Evolutionary conservation across 108 stramenopile species (phyloP), one percentile per base, ranked within the genome.

Genomic region (Nitzschia sp.): DNA sequence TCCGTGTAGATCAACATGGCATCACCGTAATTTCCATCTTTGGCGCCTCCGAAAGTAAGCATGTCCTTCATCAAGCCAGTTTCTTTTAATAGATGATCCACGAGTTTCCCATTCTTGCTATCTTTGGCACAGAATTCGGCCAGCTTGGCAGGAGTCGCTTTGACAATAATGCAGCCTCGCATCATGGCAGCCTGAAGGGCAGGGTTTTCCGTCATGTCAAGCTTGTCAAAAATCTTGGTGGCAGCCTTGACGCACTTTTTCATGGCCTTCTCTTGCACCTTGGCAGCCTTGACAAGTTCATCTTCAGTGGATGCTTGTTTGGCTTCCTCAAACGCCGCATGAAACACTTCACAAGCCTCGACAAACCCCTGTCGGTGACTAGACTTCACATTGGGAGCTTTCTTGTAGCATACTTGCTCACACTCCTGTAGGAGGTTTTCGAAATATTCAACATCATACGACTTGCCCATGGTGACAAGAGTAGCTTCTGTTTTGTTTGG

Each of bases 31-130:
- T 69, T 66, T 7, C 75, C 78, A 34, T 41, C 58, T 26, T 57
- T 72, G 46, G 76, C 64, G n/a, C 78, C 82, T 17, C 73, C 72
- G 5, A 66, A 59, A 12, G 26, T 42, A 12, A 83, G 43, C 48
- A 79, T 66, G 2, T 59, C 52, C 37, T 54, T 51, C 57, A 78
- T 65, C 41, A 75, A 56, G 14, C 9, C 24, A 20, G 70, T 51
- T 37, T 50, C 40, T 6, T 48, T 55, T 46, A 77, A 44, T 29
- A 77, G 42, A 5, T 53, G 50, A 25, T 71, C 61, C 20, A 71
- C 38, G 39, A 51, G 46, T 26, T 53, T 53, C 12, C 61, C 70
- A 57, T 71, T 37, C 26, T 44, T 55, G 3, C 40, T 54, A 2
- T 71, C 61, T 43, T 53, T 8, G 1, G 60, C 12, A 21, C 51